Percentiles rank a stretch among this genome's conserved stretches.
Evolutionary conservation across 139 green algal species (phyloP).

Genomic region (Yamagishiella unicocca): DNA sequence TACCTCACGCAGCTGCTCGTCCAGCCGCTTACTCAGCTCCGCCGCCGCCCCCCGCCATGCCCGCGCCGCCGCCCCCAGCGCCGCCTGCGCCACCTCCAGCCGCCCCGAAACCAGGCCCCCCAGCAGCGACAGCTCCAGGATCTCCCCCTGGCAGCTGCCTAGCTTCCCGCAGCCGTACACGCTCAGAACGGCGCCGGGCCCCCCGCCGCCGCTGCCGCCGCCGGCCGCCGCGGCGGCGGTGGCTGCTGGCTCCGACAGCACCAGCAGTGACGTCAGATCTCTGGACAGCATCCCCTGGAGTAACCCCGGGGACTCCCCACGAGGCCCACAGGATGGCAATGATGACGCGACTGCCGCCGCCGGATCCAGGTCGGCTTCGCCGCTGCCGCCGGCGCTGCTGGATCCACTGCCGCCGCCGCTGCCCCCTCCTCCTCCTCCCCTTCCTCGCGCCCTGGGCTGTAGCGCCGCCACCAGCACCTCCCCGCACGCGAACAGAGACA

Average conservation of each 20-base stretch:
- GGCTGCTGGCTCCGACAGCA: conserved; percentile 17
- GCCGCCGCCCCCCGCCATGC: conserved; percentile 43
- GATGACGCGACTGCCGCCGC: no score
- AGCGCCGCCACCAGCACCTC: conserved; percentile 44
- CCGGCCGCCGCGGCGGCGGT: background rate
- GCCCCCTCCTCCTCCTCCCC: background rate
- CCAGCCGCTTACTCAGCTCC: conserved; percentile 50
- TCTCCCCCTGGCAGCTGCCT: conserved; percentile 17
- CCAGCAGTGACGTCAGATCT: conserved; percentile 35
- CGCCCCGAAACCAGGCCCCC: conserved; percentile 22
- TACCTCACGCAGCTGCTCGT: conserved; percentile 48
- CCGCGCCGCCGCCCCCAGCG: conserved; percentile 43
- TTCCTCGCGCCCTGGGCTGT: background rate
- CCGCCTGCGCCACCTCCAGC: conserved; percentile 43
- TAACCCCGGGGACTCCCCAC: background rate
- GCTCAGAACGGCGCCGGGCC: background rate
- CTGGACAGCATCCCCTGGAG: conserved; percentile 39
- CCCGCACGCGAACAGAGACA: conserved; percentile 37
- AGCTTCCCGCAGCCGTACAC: conserved; percentile 32
- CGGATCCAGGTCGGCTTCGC: no score
- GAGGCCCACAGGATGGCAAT: background rate
- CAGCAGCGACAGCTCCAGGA: conserved; percentile 47
- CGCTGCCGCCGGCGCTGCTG: background rate
- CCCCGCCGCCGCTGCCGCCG: background rate
- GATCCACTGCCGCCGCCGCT: background rate